Percentiles rank a stretch among this genome's conserved stretches.
These are phyloP conservation scores for Thielaviopsis punctulata DNA, from an alignment of 2,329 filamentous ascomycete genomes.

Conservation along the genomic window DNA sequence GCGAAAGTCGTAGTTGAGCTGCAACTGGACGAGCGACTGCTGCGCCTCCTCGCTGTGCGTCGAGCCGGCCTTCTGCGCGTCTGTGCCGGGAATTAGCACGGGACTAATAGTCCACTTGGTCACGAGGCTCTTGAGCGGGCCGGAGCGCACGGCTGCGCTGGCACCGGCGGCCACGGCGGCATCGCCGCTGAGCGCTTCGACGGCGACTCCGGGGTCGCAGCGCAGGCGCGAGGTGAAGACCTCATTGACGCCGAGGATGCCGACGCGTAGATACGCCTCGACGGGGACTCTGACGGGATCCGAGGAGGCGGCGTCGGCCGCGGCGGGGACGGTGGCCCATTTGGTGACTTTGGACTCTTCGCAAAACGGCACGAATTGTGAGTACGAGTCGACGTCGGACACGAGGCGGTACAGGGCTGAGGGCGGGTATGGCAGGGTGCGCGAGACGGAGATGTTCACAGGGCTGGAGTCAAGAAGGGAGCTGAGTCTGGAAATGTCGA, in stretches of 20 bases:
- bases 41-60: constrained; percentile 11
- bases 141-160: constrained; percentile 17
- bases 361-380: constrained; percentile 83
- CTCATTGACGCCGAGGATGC: constrained; percentile 72
- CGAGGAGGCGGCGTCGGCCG: constrained; percentile 33
- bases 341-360: constrained; percentile 57
- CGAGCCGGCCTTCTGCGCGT: constrained; percentile 19
- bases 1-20: constrained; percentile 66
- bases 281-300: constrained; percentile 45
- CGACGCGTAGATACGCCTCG: constrained; percentile 63
- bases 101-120: constrained; percentile 52
- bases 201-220: constrained; percentile 54
- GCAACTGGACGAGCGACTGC: constrained; percentile 54
- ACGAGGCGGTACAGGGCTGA: constrained; percentile 65
- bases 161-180: constrained; percentile 25
- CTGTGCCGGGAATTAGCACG: constrained; percentile 17
- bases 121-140: constrained; percentile 48
- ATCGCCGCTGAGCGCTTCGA: constrained; percentile 60
- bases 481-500: constrained; percentile 15
- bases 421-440: constrained; percentile 59
- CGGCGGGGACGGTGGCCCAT: constrained; percentile 25
- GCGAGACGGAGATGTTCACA: constrained; percentile 47
- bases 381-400: constrained; percentile 74
- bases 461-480: constrained; percentile 28
- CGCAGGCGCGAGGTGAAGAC: constrained; percentile 64